Evolutionary conservation across 164 flowering plant species (phyloP).

Genomic region (Houttuynia cordata): DNA sequence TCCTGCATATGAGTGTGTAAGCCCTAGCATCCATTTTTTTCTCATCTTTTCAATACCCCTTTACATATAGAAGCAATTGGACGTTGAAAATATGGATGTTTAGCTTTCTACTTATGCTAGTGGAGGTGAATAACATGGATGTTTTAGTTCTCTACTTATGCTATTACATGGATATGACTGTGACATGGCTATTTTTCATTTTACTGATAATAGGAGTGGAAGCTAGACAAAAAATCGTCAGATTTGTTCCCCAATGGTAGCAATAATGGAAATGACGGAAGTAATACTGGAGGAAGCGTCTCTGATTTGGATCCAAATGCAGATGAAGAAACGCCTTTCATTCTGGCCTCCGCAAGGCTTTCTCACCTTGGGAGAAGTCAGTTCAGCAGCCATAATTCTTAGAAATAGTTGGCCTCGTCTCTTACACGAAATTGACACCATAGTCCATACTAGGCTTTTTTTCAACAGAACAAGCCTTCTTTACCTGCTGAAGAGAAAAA

Average conservation of each 20-base stretch:
- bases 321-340: slow-evolving; percentile 76
- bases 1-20: no score
- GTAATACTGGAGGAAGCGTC: slow-evolving; percentile 19
- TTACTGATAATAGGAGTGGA: slow-evolving; percentile 56
- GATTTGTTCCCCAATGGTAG: slow-evolving; percentile 39
- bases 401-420: neutral
- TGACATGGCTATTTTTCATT: neutral
- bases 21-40: no score
- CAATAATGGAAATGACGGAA: slow-evolving; percentile 16
- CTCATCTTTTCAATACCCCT: no score
- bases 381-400: slow-evolving; percentile 33
- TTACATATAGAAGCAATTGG: no score
- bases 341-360: slow-evolving; percentile 46
- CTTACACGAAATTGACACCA: neutral
- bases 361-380: slow-evolving; percentile 70
- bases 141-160: no score
- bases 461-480: no score
- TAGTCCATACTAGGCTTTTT: no score
- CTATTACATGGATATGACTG: no score
- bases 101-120: no score
- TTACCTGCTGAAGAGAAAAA: no score
- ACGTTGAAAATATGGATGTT: no score
- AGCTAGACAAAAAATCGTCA: slow-evolving; percentile 79
- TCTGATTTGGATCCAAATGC: slow-evolving; percentile 24
- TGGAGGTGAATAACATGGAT: no score